Evolutionary conservation across 176 grass and related monocot species (phyloP).

Genomic region (Saccharum spontaneum): DNA sequence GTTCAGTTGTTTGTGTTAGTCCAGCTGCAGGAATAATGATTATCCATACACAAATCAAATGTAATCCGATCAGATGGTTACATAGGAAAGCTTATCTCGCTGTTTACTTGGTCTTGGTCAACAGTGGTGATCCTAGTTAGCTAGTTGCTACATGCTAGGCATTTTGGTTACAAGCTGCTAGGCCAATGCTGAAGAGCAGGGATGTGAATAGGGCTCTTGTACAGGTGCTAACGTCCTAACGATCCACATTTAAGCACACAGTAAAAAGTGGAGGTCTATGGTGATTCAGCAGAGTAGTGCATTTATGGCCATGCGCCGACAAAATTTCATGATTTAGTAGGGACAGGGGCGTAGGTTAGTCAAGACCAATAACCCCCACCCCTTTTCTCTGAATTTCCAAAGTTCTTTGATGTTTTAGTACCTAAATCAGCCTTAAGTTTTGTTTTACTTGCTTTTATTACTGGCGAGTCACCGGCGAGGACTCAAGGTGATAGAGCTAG

Average conservation of each 20-base stretch:
- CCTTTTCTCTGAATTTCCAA: background rate
- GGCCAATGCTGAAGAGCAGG: background rate
- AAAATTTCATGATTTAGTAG: background rate
- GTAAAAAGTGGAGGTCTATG: background rate
- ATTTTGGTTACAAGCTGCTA: background rate
- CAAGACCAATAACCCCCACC: background rate
- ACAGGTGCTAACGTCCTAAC: background rate
- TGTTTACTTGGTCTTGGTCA: background rate
- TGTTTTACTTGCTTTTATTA: background rate
- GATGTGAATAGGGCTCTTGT: background rate
- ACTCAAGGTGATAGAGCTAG: background rate
- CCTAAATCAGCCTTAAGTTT: background rate
- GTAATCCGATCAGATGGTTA: background rate
- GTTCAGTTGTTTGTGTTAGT: constrained; percentile 4
- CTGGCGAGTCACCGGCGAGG: background rate
- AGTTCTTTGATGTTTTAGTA: background rate
- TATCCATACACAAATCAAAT: background rate
- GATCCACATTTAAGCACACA: background rate
- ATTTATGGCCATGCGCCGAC: background rate
- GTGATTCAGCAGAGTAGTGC: background rate
- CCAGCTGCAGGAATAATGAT: background rate
- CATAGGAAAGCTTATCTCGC: background rate
- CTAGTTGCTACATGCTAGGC: background rate
- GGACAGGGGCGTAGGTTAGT: background rate
- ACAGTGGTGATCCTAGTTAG: background rate